phyloP scores from a whole-genome alignment of 192 early-diverging fungal species.

The Umbelopsis isabellina region DNA sequence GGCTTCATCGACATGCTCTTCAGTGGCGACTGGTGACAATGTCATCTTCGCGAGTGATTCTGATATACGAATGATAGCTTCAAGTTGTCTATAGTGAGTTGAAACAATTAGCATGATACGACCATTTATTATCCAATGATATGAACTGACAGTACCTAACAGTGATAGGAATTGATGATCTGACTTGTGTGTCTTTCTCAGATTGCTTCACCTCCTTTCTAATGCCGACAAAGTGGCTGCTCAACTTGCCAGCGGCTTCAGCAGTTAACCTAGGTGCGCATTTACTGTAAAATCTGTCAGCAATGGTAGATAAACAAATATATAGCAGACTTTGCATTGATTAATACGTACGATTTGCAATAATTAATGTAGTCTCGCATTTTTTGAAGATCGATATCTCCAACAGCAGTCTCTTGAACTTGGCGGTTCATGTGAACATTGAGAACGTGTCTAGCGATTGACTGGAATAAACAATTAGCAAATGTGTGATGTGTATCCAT shows the following conservation, averaged over 20 bases:
- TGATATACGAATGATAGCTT: conserved; percentile 98
- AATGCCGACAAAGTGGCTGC: conserved; percentile 92
- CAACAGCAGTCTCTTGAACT: conserved; percentile 62
- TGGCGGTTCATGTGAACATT: conserved; percentile 88
- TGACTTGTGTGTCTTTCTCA: conserved; percentile 69
- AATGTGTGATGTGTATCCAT: neutral
- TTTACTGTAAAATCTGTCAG: conserved; percentile 55
- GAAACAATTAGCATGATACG: conserved; percentile 16
- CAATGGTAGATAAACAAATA: neutral
- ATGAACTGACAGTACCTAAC: conserved; percentile 62
- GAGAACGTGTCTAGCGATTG: conserved; percentile 96
- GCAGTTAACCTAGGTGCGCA: conserved; percentile 90
- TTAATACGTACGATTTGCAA: conserved; percentile 72
- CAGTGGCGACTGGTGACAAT: conserved; percentile 81
- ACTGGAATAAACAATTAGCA: conserved; percentile 45
- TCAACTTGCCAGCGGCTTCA: conserved; percentile 91
- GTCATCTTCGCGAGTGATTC: conserved; percentile 97
- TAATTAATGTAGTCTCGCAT: conserved; percentile 97
- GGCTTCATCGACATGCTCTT: conserved; percentile 94
- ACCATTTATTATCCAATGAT: neutral
- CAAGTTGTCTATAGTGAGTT: conserved; percentile 77
- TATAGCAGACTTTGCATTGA: neutral
- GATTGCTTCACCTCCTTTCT: conserved; percentile 80
- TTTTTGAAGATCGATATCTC: conserved; percentile 90
- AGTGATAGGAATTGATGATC: conserved; percentile 95